Evolutionary conservation across 495 filamentous ascomycete genomes (phyloP).

Genomic region (Chaetomidium leptoderma): DNA sequence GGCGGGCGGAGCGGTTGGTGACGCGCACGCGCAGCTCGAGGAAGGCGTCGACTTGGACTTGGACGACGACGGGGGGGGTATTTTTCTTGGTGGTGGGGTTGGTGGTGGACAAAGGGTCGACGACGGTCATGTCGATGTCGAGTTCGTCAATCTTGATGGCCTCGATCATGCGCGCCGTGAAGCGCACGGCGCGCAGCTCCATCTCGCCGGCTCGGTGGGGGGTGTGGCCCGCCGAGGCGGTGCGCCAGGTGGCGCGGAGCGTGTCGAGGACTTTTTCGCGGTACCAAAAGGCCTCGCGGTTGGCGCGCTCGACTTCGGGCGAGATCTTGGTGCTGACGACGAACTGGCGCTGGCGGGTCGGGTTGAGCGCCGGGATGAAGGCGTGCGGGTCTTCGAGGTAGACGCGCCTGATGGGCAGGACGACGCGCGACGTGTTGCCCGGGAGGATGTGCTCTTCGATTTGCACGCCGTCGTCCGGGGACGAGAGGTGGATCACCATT

Average conservation of each 20-base stretch:
- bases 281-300: slow-evolving; percentile 88
- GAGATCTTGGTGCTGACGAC: slow-evolving; percentile 79
- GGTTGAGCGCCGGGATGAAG: slow-evolving; percentile 75
- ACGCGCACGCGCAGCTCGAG: slow-evolving; percentile 63
- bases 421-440: slow-evolving; percentile 70
- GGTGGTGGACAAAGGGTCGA: too few species aligned
- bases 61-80: too few species aligned
- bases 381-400: slow-evolving; percentile 72
- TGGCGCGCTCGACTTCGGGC: slow-evolving; percentile 71
- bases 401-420: slow-evolving; percentile 71
- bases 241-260: slow-evolving; percentile 62
- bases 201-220: slow-evolving; percentile 67
- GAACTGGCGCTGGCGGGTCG: slow-evolving; percentile 74
- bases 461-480: slow-evolving; percentile 23
- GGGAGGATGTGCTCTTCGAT: slow-evolving; percentile 61
- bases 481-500: slow-evolving; percentile 56
- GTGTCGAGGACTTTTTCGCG: slow-evolving; percentile 74
- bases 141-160: slow-evolving; percentile 78
- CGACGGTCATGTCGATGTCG: slow-evolving; percentile 58
- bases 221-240: too few species aligned
- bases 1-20: slow-evolving; percentile 63
- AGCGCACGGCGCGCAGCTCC: slow-evolving; percentile 67
- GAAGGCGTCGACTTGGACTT: slow-evolving; percentile 66
- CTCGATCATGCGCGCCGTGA: slow-evolving; percentile 77
- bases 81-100: too few species aligned